Evolutionary conservation across 345 rosid species (phyloP).

Genomic region (Camelina neglecta): DNA sequence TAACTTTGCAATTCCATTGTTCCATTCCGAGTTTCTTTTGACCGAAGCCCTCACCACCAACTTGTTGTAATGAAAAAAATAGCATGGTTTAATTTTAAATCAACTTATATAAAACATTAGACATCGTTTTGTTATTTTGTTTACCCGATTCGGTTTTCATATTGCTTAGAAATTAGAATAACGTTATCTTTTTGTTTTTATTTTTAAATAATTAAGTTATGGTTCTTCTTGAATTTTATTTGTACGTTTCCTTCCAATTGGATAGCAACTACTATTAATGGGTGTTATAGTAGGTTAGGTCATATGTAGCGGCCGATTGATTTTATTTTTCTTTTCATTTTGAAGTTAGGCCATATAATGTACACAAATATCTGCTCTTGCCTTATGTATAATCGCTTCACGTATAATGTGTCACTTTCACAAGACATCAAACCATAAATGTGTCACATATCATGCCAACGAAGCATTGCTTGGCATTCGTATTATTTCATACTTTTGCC

Average conservation of each 20-base stretch:
- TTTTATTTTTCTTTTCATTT: not conserved
- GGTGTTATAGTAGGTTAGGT: conserved; percentile 24
- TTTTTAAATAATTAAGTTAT: not conserved
- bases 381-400: conserved; percentile 11
- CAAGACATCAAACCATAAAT: conserved; percentile 6
- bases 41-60: not conserved
- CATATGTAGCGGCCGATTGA: conserved; percentile 21
- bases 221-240: not conserved
- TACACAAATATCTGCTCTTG: not conserved
- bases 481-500: conserved; percentile 3
- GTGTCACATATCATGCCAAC: conserved; percentile 38
- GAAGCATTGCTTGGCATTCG: conserved; percentile 21
- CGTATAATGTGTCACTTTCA: conserved; percentile 24
- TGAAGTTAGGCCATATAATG: conserved; percentile 1
- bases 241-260: not conserved
- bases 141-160: not conserved
- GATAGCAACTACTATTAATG: conserved; percentile 6
- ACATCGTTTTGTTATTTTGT: not conserved
- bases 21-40: conserved; percentile 4
- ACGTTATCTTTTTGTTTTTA: not conserved
- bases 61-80: not conserved
- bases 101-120: not conserved
- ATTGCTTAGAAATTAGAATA: not conserved
- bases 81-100: not conserved
- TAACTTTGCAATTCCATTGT: not conserved